A percentile compares a stretch with the other conserved stretches of the same genome.
Conservation (phyloP, 371 early-diverging fungal genomes). For the Nematocida displodere region DNA sequence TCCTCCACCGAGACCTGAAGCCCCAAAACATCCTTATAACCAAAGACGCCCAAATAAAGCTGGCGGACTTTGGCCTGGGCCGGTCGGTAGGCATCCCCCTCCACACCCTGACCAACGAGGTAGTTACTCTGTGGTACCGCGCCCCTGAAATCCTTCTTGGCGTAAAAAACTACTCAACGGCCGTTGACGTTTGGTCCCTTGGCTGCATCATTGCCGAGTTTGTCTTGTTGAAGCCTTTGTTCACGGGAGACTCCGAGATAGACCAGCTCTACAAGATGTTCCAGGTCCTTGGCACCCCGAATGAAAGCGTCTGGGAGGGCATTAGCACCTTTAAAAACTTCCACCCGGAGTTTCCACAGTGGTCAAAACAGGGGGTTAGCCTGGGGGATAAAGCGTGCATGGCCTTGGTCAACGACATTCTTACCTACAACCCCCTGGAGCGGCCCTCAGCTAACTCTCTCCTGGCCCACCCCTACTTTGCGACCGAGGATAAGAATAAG, state of each 20-base stretch:
- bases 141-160: conserved; percentile 65
- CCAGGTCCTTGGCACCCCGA: conserved; percentile 93
- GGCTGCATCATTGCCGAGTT: conserved; percentile 98
- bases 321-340: conserved; percentile 74
- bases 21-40: conserved; percentile 69
- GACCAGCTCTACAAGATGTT: conserved; percentile 98
- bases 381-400: conserved; percentile 71
- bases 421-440: conserved; percentile 83
- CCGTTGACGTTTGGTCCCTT: conserved; percentile 87
- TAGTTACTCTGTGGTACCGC: conserved; percentile 65
- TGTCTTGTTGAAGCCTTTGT: conserved; percentile 83
- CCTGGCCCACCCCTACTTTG: conserved; percentile 87
- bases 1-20: conserved; percentile 88
- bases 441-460: conserved; percentile 84
- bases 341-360: conserved; percentile 59
- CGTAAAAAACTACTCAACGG: conserved; percentile 60
- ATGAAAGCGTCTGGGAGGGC: conserved; percentile 85
- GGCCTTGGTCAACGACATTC: conserved; percentile 74
- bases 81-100: conserved; percentile 60
- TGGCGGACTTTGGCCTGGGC: conserved; percentile 66
- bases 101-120: conserved; percentile 60
- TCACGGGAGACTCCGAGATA: conserved; percentile 94
- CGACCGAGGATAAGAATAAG: conserved; percentile 67
- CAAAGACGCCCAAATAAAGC: conserved; percentile 55
- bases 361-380: conserved; percentile 4